These are phyloP conservation scores for Phytopythium sindhum DNA, from an alignment of 352 stramenopile genomes.

Conservation along the genomic window DNA sequence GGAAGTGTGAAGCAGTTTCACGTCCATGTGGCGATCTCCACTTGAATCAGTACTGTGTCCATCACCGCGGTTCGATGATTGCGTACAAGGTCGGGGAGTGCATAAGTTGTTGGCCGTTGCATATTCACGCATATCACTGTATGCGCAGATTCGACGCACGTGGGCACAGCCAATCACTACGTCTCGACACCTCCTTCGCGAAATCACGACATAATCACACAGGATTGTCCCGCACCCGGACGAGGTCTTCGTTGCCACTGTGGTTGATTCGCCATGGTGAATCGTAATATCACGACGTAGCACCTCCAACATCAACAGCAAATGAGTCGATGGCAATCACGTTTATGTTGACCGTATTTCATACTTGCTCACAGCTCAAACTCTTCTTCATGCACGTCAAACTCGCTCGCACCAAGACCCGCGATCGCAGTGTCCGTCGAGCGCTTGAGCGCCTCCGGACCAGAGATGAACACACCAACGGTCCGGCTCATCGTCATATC, in stretches of 20 bases:
- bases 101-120: too few species aligned
- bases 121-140: too few species aligned
- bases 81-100: too few species aligned
- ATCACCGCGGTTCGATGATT: too few species aligned
- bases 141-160: not conserved
- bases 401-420: slow-evolving; percentile 9
- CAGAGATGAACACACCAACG: slow-evolving; percentile 27
- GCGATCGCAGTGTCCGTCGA: slow-evolving; percentile 8
- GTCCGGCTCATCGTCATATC: not conserved
- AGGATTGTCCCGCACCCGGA: not conserved
- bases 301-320: not conserved
- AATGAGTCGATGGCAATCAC: not conserved
- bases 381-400: slow-evolving; percentile 25
- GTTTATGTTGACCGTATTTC: not conserved
- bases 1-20: too few species aligned
- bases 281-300: not conserved
- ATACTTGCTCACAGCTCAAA: slow-evolving; percentile 1
- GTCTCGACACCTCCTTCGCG: not conserved
- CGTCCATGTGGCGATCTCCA: too few species aligned
- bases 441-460: slow-evolving; percentile 19
- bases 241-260: not conserved
- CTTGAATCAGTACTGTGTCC: too few species aligned
- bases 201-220: slow-evolving; percentile 5
- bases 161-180: slow-evolving; percentile 2
- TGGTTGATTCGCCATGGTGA: not conserved